Evolutionary conservation across 805 yeast genomes (phyloP).

Genomic region (Wickerhamiella sergipiensis): DNA sequence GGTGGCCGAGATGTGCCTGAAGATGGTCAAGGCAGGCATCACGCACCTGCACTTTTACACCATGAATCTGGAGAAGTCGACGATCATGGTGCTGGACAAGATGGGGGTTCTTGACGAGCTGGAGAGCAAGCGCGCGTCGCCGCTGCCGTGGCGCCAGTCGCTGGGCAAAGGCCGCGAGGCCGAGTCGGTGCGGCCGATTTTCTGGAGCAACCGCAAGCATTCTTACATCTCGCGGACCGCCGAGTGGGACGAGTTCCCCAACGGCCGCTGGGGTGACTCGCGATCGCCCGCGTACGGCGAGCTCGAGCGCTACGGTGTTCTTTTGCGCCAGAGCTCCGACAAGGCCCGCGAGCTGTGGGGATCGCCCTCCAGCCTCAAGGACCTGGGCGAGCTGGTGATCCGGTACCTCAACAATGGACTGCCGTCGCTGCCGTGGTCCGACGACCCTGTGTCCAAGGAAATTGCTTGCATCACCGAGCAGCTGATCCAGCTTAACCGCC

Average conservation of each 20-base stretch:
- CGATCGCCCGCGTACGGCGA: constrained; percentile 95
- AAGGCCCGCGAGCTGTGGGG: constrained; percentile 86
- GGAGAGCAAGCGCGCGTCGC: constrained; percentile 7
- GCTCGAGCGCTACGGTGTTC: constrained; percentile 64
- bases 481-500: constrained; percentile 48
- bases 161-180: constrained; percentile 64
- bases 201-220: constrained; percentile 89
- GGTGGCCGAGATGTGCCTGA: constrained; percentile 69
- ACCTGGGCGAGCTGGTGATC: constrained; percentile 49
- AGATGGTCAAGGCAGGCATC: constrained; percentile 53
- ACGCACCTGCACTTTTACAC: constrained; percentile 92
- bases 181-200: constrained; percentile 83
- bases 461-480: constrained; percentile 45
- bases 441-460: constrained; percentile 73
- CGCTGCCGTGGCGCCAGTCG: constrained; percentile 81
- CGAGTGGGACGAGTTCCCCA: constrained; percentile 96
- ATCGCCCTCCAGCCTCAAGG: constrained; percentile 44
- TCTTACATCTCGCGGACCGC: constrained; percentile 81
- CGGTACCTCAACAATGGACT: constrained; percentile 60
- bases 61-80: constrained; percentile 89
- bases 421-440: constrained; percentile 84
- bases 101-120: constrained; percentile 35
- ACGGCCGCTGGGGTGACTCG: constrained; percentile 98
- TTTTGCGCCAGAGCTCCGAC: constrained; percentile 63
- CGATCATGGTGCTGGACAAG: constrained; percentile 72